Percentiles rank a stretch among this genome's conserved stretches.
These are phyloP conservation scores for Euryodendron excelsum DNA, from an alignment of 148 eudicot genomes.

Conservation along the genomic window DNA sequence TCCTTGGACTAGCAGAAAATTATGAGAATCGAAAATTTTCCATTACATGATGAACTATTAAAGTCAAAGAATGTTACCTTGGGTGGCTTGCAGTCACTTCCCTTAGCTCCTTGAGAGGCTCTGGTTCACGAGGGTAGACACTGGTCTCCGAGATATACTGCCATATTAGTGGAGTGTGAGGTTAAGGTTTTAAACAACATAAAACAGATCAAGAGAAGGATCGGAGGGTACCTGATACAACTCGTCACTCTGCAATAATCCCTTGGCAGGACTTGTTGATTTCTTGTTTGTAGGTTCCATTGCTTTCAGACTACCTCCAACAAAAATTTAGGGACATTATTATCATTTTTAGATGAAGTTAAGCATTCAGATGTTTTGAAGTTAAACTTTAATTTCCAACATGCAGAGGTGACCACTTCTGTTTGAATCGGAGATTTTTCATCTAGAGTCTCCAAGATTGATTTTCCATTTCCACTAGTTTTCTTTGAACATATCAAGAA, in stretches of 20 bases:
- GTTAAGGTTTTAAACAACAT: background rate
- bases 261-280: background rate
- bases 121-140: slow-evolving; percentile 32
- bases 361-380: background rate
- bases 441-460: too few species aligned
- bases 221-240: slow-evolving; percentile 13
- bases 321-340: background rate
- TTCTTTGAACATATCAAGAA: too few species aligned
- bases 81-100: slow-evolving; percentile 27
- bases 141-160: slow-evolving; percentile 35
- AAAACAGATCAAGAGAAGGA: background rate
- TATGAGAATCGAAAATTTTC: too few species aligned
- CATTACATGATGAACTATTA: background rate
- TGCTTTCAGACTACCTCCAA: background rate
- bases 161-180: background rate
- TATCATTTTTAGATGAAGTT: background rate
- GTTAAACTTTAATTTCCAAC: too few species aligned
- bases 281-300: slow-evolving; percentile 11
- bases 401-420: too few species aligned
- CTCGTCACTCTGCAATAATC: slow-evolving; percentile 19
- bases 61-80: slow-evolving; percentile 4
- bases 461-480: too few species aligned
- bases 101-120: slow-evolving; percentile 28
- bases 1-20: too few species aligned
- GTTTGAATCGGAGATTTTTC: too few species aligned